Evolutionary conservation across 495 filamentous ascomycete species (phyloP), one percentile per base, ranked within the genome.

Genomic region (Talaromyces proteolyticus): DNA sequence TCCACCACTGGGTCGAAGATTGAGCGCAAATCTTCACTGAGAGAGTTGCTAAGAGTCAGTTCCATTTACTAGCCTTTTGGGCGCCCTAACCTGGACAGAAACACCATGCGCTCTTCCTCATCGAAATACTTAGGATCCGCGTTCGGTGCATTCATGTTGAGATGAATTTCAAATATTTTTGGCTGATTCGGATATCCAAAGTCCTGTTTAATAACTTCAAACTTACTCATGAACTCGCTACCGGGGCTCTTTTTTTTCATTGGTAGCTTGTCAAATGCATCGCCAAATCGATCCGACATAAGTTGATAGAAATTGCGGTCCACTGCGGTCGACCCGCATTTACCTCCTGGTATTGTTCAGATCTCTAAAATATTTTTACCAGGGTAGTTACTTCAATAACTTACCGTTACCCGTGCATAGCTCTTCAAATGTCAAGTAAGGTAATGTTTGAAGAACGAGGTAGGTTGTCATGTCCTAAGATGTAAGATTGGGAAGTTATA

Each of bases 321-420:
- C 21, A 81, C 61, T 25, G 70, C 74, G 3, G 69, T 72, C 0
- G 72, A 74, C 5, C 78, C 78, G 47, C 75, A 77, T n/a, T 77
- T 56, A 14, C 65, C 71, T 3, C 76, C 74, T 51, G 60, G 8
- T 7, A 14, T 21, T 29, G n/a, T 14, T 47, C 18, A 47, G 44
- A 14, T 8, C 8, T 6, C 6, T 42, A 42, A 16, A 16, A 17
- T 16, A 42, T 42, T 42, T 16, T 7, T 8, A 42, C 14, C n/a
- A 7, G 40, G 17, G 40, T 8, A 42, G 16, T 21, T 59, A 17
- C 40, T 17, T 16, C 19, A 17, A 42, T 16, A 29, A 12, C 44
- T 34, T 44, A 50, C 47, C 47, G 17, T 20, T 48, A 18, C 50
- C 50, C 10, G 37, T 24, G 17, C 41, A 44, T 23, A 42, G 14